These are phyloP conservation scores for Ulota crispa DNA, from an alignment of 225 moss, liverwort and hornwort genomes.

Conservation along the genomic window DNA sequence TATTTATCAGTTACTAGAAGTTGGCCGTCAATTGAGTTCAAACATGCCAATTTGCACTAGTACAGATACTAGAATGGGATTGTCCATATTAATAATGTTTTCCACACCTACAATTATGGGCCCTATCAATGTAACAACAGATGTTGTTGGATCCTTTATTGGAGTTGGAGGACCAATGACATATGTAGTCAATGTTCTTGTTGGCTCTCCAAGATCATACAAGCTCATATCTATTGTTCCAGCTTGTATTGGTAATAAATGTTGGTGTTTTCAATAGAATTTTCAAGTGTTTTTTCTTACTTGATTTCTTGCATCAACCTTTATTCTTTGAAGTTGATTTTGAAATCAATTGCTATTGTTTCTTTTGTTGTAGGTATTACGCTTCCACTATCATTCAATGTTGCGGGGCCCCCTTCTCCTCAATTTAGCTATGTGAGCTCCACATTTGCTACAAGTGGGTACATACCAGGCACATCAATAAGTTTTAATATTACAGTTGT, in stretches of 20 bases:
- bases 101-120: slow-evolving; percentile 25
- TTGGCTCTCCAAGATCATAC: slow-evolving; percentile 38
- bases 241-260: slow-evolving; percentile 31
- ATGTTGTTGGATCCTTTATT: slow-evolving; percentile 34
- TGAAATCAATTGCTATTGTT: background rate
- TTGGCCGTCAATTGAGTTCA: slow-evolving; percentile 29
- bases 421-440: slow-evolving; percentile 46
- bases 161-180: slow-evolving; percentile 55
- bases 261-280: background rate
- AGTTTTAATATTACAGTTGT: slow-evolving; percentile 35
- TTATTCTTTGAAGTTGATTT: background rate
- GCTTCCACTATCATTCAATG: slow-evolving; percentile 36
- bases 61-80: slow-evolving; percentile 45
- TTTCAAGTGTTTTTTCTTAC: background rate
- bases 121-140: slow-evolving; percentile 33
- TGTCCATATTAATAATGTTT: slow-evolving; percentile 43
- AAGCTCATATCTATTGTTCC: slow-evolving; percentile 42
- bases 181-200: slow-evolving; percentile 39
- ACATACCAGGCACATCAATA: slow-evolving; percentile 30
- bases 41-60: slow-evolving; percentile 37
- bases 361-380: slow-evolving; percentile 28
- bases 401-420: slow-evolving; percentile 45
- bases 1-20: slow-evolving; percentile 26
- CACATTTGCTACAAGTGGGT: slow-evolving; percentile 29
- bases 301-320: background rate